These are phyloP conservation scores for Neofusicoccum umdonicola DNA, from an alignment of 2,329 filamentous ascomycete species.

Conservation along the genomic window DNA sequence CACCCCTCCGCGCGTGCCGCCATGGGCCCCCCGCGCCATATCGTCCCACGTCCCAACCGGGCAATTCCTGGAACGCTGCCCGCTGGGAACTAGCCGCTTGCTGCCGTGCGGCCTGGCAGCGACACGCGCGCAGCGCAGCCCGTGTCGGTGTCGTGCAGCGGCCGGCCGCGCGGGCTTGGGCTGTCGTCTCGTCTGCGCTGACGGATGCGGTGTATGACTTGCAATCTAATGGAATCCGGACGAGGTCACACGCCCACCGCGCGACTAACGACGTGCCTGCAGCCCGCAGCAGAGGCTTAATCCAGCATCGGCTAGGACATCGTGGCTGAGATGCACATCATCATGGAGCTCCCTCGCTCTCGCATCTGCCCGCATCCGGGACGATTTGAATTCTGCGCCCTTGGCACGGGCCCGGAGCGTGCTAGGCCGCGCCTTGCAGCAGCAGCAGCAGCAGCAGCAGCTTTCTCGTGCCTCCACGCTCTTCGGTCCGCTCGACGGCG, in stretches of 20 bases:
- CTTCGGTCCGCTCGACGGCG: neutral
- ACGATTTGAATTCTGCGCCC: neutral
- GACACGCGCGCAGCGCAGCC: too few relatives aligned
- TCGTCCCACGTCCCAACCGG: neutral
- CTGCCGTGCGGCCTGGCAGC: too few relatives aligned
- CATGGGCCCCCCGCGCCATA: neutral
- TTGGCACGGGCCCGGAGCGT: neutral
- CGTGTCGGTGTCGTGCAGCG: neutral
- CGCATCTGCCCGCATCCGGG: neutral
- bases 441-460: too few relatives aligned
- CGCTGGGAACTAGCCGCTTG: neutral
- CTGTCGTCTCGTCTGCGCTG: neutral
- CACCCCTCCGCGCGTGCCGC: neutral
- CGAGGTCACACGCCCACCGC: constrained; percentile 9
- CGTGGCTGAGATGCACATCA: constrained; percentile 11
- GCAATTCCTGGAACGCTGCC: neutral
- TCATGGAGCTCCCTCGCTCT: neutral
- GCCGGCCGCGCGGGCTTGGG: neutral
- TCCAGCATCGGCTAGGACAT: neutral
- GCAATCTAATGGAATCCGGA: neutral
- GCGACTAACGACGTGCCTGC: constrained; percentile 8
- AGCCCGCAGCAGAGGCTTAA: constrained; percentile 1
- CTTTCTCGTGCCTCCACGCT: neutral
- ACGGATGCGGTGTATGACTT: constrained; percentile 7
- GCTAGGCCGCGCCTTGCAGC: neutral